Base-by-base conservation (phyloP, 2,329 filamentous ascomycete genomes). In the Hypoxylon sp. region DNA sequence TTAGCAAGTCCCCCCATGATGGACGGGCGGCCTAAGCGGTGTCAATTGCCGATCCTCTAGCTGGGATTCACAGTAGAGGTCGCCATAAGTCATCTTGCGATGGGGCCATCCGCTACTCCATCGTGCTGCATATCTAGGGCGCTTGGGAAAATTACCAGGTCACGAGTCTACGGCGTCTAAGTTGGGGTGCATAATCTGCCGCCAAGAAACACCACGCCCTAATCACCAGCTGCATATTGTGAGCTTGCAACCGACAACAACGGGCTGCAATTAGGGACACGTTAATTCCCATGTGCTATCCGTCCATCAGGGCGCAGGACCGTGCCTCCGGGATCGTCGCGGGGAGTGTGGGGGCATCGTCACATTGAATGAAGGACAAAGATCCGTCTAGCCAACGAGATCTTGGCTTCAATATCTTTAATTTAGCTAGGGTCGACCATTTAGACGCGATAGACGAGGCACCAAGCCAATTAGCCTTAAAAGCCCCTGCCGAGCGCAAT, bases 391-490 rank as follows among this genome's bases (percentile, higher is more conserved):
- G 48, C 62, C 66, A 69, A 62, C 59, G 35, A 62, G 39, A 50
- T 55, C 31, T 48, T 35, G 17, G 50, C n/a, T 50, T 51, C 52
- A 48, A 62, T 37, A 27, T 55, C 46, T 63, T 69, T 68, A 63
- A 73, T 73, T 68, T 62, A 66, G 24, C 29, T 62, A 48, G 47
- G 62, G 62, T 66, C 35, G 44, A 60, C 56, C 58, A 47, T 60
- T 44, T 52, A 55, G 51, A 65, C 57, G 65, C 54, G 46, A 59
- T 65, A 61, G 47, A 65, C 57, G 65, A 55, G 48, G 59, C 66
- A 47, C 48, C 42, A 62, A 54, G 60, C 59, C 62, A 73, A 75
- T 76, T 74, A 74, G 71, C 68, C 73, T 71, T 65, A 73, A 74
- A 71, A 62, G 57, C 73, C 72, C 72, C 71, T 73, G 68, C 67